Evolutionary conservation across 2,329 filamentous ascomycete species (phyloP).

Genomic region (Xylaria sp.): DNA sequence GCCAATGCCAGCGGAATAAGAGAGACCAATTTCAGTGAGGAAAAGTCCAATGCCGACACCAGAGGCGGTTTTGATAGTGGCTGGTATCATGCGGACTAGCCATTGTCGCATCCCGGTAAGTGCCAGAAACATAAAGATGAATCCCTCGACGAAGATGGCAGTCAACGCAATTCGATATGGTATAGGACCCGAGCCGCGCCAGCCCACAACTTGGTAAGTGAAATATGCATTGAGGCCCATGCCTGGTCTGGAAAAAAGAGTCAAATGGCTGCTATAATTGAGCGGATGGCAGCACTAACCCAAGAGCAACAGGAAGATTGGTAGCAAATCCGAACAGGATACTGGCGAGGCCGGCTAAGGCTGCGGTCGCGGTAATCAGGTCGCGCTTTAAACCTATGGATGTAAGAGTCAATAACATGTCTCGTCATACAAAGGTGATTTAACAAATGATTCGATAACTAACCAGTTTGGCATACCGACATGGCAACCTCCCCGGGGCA

Average conservation of each 20-base stretch:
- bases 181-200: slow-evolving; percentile 66
- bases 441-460: slow-evolving; percentile 30
- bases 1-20: slow-evolving; percentile 85
- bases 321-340: slow-evolving; percentile 83
- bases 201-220: slow-evolving; percentile 73
- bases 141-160: slow-evolving; percentile 72
- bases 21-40: slow-evolving; percentile 72
- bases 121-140: slow-evolving; percentile 72
- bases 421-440: not conserved
- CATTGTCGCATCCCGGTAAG: slow-evolving; percentile 78
- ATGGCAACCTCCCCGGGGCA: slow-evolving; percentile 62
- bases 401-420: slow-evolving; percentile 27
- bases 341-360: slow-evolving; percentile 78
- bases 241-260: slow-evolving; percentile 60
- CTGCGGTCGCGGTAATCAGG: slow-evolving; percentile 85
- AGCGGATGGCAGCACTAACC: slow-evolving; percentile 62
- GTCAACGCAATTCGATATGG: slow-evolving; percentile 71
- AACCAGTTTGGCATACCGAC: slow-evolving; percentile 60
- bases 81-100: slow-evolving; percentile 73
- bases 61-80: slow-evolving; percentile 72
- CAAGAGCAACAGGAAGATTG: slow-evolving; percentile 81
- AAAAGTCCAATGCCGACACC: slow-evolving; percentile 74
- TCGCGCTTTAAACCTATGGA: slow-evolving; percentile 73
- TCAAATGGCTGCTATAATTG: slow-evolving; percentile 25
- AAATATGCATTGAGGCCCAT: slow-evolving; percentile 78